Conservation (phyloP, 345 rosid species). For the Heritiera littoralis region DNA sequence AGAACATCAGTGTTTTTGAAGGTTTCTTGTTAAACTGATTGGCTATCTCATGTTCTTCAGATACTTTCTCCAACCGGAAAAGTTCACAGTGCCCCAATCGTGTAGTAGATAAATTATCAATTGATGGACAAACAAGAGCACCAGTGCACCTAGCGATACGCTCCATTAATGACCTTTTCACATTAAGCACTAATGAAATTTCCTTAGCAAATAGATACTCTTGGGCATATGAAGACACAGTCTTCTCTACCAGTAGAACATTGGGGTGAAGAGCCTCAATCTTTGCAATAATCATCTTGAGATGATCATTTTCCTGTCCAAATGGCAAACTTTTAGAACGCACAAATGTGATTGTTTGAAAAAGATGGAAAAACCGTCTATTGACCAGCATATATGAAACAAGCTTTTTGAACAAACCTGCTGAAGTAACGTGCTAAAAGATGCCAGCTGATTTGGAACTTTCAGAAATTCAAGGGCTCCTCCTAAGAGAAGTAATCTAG, state of each 20-base stretch:
- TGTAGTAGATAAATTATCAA: slow-evolving; percentile 59
- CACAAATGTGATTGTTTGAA: background rate
- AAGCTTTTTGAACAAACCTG: slow-evolving; percentile 55
- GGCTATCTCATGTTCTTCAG: slow-evolving; percentile 72
- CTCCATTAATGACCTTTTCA: slow-evolving; percentile 79
- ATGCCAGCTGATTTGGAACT: slow-evolving; percentile 80
- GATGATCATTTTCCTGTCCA: slow-evolving; percentile 83
- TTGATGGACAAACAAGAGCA: slow-evolving; percentile 70
- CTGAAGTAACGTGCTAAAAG: slow-evolving; percentile 77
- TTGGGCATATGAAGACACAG: slow-evolving; percentile 84
- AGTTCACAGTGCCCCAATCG: slow-evolving; percentile 85
- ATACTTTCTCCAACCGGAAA: slow-evolving; percentile 69
- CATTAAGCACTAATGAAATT: slow-evolving; percentile 87
- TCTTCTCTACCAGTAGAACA: slow-evolving; percentile 91
- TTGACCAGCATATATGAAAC: background rate
- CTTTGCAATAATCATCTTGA: slow-evolving; percentile 74
- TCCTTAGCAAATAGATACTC: slow-evolving; percentile 82
- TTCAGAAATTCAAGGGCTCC: slow-evolving; percentile 94
- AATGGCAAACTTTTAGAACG: slow-evolving; percentile 22
- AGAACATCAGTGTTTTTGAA: slow-evolving; percentile 90
- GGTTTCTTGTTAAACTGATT: slow-evolving; percentile 69
- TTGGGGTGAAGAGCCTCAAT: slow-evolving; percentile 93
- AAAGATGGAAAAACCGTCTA: background rate
- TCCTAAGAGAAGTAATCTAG: slow-evolving; percentile 80
- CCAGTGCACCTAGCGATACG: slow-evolving; percentile 91